Base-by-base conservation (phyloP, 768 basidiomycete genomes). In the Lactifluus subvellereus region DNA sequence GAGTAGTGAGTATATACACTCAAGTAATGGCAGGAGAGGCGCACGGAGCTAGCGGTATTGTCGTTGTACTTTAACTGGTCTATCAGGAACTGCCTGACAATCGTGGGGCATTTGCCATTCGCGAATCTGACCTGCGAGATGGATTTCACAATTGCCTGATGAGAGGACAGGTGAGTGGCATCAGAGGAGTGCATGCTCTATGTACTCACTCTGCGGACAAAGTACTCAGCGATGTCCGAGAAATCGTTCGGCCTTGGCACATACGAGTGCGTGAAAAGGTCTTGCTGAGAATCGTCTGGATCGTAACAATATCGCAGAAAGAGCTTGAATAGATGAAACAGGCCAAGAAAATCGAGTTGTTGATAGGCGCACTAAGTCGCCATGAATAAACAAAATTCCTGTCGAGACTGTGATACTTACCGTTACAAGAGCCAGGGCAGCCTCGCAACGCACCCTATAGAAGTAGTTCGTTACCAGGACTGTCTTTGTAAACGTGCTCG, bases 231-330 rank as follows among this genome's bases (percentile, higher is more conserved):
- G 35, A 97, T 76, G 68, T 97, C 92, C 60, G 87, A 84, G 73
- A 98, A 98, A 69, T 97, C 89, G 71, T 98, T 98, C 16, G 95
- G 92, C 68, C 91, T 87, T 1, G 95, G 95, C n/a, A 95, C 90
- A 72, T 91, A 94, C 45, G 85, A 89, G 71, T 94, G 90, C 7
- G 79, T 79, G 73, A 96, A 95, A 6, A 94, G 78, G 70, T 94
- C 91, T 71, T 91, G 88, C 63, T 83, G 86, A 18, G 79, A 74
- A 66, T 93, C 89, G 71, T 91, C 86, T 0, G 91, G 89, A 22
- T 94, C 91, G 71, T 94, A 96, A 67, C 89, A 97, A 70, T 94
- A 87, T 27, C 88, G 84, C 50, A 94, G 78, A 74, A 95, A 97
- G 30, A 98, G 80, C 74, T 98, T 99, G 80, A 97, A 91, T 37